Evolutionary conservation across 169 alveolate species (phyloP).

Genomic region (Blepharisma undulans): DNA sequence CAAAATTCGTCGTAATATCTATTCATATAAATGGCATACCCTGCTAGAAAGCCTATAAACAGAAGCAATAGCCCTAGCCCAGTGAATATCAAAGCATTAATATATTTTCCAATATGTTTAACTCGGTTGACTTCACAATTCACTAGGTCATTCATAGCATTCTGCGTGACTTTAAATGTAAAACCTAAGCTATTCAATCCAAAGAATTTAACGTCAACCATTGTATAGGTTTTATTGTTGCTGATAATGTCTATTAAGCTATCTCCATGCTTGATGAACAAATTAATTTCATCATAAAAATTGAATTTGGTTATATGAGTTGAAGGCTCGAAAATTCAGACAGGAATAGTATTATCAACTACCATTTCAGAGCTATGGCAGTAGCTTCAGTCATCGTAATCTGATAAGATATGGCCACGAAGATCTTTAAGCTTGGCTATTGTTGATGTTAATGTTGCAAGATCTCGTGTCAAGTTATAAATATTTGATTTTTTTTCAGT

Average conservation of each 20-base stretch:
- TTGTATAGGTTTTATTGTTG: neutral
- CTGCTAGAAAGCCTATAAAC: neutral
- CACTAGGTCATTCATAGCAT: neutral
- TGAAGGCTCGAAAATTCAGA: neutral
- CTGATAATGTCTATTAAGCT: neutral
- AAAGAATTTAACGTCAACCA: neutral
- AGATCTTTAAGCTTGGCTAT: neutral
- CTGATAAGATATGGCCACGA: neutral
- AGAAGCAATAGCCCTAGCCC: neutral
- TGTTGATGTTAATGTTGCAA: neutral
- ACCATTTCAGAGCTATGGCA: neutral
- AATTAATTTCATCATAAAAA: neutral
- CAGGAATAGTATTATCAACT: neutral
- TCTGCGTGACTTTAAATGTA: neutral
- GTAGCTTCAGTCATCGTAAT: neutral
- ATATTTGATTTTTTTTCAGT: neutral
- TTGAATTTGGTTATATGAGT: neutral
- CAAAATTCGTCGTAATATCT: neutral
- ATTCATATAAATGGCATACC: neutral
- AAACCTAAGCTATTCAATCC: neutral
- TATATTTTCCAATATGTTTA: neutral
- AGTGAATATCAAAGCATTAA: neutral
- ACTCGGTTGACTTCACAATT: neutral
- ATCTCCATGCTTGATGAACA: neutral
- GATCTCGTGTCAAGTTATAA: neutral